Percentiles rank a stretch among this genome's conserved stretches.
Evolutionary conservation across 2,329 filamentous ascomycete species (phyloP).

Genomic region (Phoma sp.): DNA sequence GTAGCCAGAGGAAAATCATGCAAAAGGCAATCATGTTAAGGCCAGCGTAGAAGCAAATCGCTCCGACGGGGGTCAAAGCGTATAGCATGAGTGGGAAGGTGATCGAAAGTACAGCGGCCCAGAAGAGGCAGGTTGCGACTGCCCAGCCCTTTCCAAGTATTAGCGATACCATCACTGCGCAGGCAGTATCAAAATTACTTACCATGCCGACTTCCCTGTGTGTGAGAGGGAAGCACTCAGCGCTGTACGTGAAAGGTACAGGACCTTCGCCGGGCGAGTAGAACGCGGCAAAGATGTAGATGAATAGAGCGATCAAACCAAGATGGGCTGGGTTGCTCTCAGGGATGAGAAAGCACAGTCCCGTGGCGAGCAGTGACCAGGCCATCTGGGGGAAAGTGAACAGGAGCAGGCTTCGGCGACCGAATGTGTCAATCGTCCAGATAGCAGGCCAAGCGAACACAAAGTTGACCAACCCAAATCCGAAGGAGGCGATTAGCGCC

Average conservation of each 20-base stretch:
- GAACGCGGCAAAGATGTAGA: constrained; percentile 62
- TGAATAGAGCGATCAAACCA: constrained; percentile 62
- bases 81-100: constrained; percentile 67
- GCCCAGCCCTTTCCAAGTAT: no score
- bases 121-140: constrained; percentile 70
- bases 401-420: constrained; percentile 59
- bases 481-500: constrained; percentile 63
- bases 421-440: constrained; percentile 61
- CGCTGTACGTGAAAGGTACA: constrained; percentile 52
- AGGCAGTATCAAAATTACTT: no score
- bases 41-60: constrained; percentile 68
- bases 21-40: constrained; percentile 67
- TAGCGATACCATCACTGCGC: no score
- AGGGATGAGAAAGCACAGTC: constrained; percentile 62
- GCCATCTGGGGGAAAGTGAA: constrained; percentile 61
- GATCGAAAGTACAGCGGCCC: constrained; percentile 66
- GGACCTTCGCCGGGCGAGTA: constrained; percentile 54
- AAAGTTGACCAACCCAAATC: constrained; percentile 67
- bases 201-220: constrained; percentile 77
- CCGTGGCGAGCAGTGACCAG: constrained; percentile 56
- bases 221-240: constrained; percentile 74
- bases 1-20: constrained; percentile 68
- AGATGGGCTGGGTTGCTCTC: constrained; percentile 50
- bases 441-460: constrained; percentile 66
- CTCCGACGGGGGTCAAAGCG: constrained; percentile 59